phyloP scores from a whole-genome alignment of 1,284 basidiomycete species.

The Anthracocystis setariae region DNA sequence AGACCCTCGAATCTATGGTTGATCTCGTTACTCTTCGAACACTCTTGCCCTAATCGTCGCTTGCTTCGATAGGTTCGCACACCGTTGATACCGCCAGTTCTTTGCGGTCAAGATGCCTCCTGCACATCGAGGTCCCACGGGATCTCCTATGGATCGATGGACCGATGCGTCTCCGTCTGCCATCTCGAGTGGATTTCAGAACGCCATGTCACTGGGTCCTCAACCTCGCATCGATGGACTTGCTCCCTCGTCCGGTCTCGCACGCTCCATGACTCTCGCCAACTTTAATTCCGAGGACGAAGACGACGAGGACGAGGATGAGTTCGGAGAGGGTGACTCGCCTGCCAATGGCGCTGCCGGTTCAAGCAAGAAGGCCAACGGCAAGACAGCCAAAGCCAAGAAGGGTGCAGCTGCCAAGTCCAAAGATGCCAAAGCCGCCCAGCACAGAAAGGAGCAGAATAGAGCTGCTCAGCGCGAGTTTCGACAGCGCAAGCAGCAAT shows the following conservation, averaged over 20 bases:
- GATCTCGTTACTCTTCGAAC: no score
- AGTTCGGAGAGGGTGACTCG: slow-evolving; percentile 35
- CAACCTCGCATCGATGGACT: slow-evolving; percentile 36
- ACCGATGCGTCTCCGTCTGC: slow-evolving; percentile 55
- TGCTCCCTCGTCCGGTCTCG: slow-evolving; percentile 11
- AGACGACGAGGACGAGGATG: slow-evolving; percentile 49
- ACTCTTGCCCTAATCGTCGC: not conserved
- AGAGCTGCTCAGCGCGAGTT: slow-evolving; percentile 63
- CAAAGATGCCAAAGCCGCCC: slow-evolving; percentile 39
- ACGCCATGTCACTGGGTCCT: slow-evolving; percentile 55
- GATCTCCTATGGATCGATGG: slow-evolving; percentile 56
- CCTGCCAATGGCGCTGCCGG: slow-evolving; percentile 11
- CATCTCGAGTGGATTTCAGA: slow-evolving; percentile 51
- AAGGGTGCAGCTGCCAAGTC: slow-evolving; percentile 26
- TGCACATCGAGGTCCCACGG: slow-evolving; percentile 49
- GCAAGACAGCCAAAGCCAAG: slow-evolving; percentile 18
- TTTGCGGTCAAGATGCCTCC: slow-evolving; percentile 34
- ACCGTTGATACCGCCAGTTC: not conserved
- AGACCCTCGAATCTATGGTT: no score
- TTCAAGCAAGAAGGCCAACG: slow-evolving; percentile 21
- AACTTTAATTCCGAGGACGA: slow-evolving; percentile 42
- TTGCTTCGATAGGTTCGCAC: not conserved
- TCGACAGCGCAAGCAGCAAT: slow-evolving; percentile 63
- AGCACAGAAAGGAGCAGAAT: slow-evolving; percentile 60
- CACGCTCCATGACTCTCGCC: slow-evolving; percentile 14